phyloP scores from a whole-genome alignment of 495 filamentous ascomycete genomes.

The Evernia prunastri region DNA sequence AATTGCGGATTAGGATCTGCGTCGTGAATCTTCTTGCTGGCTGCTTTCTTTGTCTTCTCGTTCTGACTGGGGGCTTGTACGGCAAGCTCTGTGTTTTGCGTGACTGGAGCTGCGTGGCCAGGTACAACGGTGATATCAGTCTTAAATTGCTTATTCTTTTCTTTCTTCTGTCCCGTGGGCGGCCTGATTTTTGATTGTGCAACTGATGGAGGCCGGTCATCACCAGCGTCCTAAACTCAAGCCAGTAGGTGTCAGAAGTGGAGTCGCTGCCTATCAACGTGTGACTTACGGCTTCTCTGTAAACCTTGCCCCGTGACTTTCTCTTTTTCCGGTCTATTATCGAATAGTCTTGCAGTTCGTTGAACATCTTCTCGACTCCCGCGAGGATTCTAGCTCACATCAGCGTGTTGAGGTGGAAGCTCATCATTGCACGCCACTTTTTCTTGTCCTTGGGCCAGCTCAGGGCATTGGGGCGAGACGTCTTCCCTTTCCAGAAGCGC shows the following conservation, averaged over 20 bases:
- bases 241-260: neutral
- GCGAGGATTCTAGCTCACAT: neutral
- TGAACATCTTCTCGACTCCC: neutral
- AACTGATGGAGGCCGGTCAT: neutral
- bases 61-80: neutral
- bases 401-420: neutral
- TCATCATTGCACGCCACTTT: neutral
- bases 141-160: neutral
- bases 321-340: neutral
- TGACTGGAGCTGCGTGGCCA: neutral
- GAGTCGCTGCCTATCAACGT: neutral
- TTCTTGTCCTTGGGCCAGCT: neutral
- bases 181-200: neutral
- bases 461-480: neutral
- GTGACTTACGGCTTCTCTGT: neutral
- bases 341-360: neutral
- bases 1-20: neutral
- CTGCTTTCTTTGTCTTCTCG: neutral
- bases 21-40: neutral
- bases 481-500: neutral
- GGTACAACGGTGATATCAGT: neutral
- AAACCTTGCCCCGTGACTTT: neutral
- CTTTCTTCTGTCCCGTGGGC: neutral
- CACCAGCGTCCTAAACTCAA: neutral
- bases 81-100: neutral